Conservation (phyloP, 768 basidiomycete genomes). For the Tubosaeta brunneosetosa region DNA sequence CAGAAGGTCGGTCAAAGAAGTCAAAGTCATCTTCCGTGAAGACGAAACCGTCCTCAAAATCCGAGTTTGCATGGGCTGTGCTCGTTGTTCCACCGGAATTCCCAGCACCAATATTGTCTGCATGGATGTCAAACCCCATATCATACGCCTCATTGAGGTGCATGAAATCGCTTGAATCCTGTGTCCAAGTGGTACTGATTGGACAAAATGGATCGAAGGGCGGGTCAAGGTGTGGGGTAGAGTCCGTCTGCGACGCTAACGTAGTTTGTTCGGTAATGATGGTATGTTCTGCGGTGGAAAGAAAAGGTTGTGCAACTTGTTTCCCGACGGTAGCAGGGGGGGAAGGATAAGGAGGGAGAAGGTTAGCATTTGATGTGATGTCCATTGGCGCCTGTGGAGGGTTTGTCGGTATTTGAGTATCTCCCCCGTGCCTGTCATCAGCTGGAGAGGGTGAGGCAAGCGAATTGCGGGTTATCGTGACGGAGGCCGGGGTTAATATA, state of each 20-base stretch:
- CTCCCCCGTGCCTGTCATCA: conserved; percentile 10
- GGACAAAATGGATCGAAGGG: conserved; percentile 43
- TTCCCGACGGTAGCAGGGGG: conserved; percentile 47
- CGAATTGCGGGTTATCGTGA: conserved; percentile 10
- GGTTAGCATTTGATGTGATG: conserved; percentile 16
- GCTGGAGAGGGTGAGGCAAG: conserved; percentile 12
- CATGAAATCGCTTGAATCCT: conserved; percentile 34
- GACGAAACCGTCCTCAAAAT: conserved; percentile 55
- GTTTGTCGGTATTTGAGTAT: conserved; percentile 18
- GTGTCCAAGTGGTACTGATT: conserved; percentile 39
- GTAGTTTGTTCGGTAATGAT: conserved; percentile 13
- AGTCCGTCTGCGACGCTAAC: conserved; percentile 10
- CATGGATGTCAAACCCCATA: conserved; percentile 48
- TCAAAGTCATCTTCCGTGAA: conserved; percentile 83
- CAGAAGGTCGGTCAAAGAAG: conserved; percentile 69
- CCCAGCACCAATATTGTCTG: conserved; percentile 33
- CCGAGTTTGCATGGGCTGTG: conserved; percentile 34
- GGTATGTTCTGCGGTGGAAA: conserved; percentile 20
- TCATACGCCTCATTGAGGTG: conserved; percentile 34
- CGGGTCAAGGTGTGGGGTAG: conserved; percentile 20
- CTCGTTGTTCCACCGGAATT: conserved; percentile 22
- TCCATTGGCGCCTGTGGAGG: conserved; percentile 11
- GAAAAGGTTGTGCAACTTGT: conserved; percentile 3
- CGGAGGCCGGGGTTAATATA: conserved; percentile 6
- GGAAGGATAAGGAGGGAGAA: conserved; percentile 48